phyloP scores from a whole-genome alignment of 345 rosid species.

The Turritis glabra region DNA sequence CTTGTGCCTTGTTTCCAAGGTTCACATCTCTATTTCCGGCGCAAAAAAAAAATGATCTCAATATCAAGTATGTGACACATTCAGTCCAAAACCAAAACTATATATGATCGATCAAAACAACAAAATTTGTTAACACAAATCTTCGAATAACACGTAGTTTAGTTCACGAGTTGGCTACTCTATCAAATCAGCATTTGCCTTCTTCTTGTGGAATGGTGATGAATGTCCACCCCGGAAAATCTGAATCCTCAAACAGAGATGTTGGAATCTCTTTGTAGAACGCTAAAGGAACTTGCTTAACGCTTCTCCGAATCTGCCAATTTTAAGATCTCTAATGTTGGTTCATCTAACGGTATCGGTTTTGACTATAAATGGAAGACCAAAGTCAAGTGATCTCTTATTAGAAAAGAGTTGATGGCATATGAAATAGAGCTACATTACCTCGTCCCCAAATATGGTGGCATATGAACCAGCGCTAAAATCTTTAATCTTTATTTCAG shows the following conservation, averaged over 20 bases:
- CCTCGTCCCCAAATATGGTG: conserved; percentile 90
- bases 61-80: too few relatives aligned
- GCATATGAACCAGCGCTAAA: conserved; percentile 90
- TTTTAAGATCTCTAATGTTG: background rate
- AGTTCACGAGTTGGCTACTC: conserved; percentile 2
- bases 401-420: background rate
- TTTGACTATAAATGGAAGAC: background rate
- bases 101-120: conserved; percentile 7
- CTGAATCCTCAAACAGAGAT: conserved; percentile 65
- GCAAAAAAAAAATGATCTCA: too few relatives aligned
- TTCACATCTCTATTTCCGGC: too few relatives aligned
- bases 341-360: background rate
- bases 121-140: background rate
- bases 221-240: conserved; percentile 85
- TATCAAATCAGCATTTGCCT: conserved; percentile 16
- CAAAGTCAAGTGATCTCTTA: too few relatives aligned
- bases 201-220: conserved; percentile 9
- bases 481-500: conserved; percentile 66
- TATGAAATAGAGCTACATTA: conserved; percentile 35
- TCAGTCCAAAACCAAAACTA: conserved; percentile 5
- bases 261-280: conserved; percentile 65
- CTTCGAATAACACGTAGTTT: background rate
- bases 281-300: conserved; percentile 89
- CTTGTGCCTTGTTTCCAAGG: too few relatives aligned
- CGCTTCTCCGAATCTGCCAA: conserved; percentile 70